Base-by-base conservation (phyloP, 1,139 yeast species). In the Yamadazyma songkhlaensis region DNA sequence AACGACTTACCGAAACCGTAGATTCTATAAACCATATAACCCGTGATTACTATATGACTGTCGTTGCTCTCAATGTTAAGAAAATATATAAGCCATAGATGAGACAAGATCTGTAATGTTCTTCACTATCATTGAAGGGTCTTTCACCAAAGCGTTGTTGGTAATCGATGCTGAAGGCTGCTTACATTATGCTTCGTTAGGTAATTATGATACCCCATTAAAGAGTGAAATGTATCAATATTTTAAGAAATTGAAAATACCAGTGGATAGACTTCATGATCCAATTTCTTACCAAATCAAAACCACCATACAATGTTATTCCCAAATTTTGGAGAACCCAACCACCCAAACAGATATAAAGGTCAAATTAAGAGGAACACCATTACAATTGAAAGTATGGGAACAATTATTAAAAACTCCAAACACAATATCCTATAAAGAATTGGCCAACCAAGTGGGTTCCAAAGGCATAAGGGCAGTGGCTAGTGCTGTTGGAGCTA, bases 401-500 rank as follows among this genome's bases (percentile, higher is more conserved):
- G n/a, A 31, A n/a, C 29, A 31, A 17, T 29, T 35, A 10, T 6
- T 30, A 2, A n/a, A 24, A 12, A 3, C 21, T 13, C 15, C 34
- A 3, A n/a, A 6, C 5, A 30, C 33, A 14, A 22, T 28, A 1
- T 20, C 12, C 22, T 35, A 35, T 15, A 21, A 27, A n/a, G 23
- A 31, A 23, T 11, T 35, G 4, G 30, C 38, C 6, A 22, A 9
- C 4, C 12, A 27, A n/a, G 21, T 35, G 8, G 34, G 34, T 8
- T 23, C 34, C 1, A 30, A 26, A n/a, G 25, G 32, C 9, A 30
- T 26, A n/a, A 25, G 38, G 23, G 29, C 38, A 2, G 14, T 35
- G n/a, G 34, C 38, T 6, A 35, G 26, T 27, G 38, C 38, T 14
- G 20, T 32, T 17, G 38, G 24, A 9, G 22, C 38, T 7, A 35